Evolutionary conservation across 2,329 filamentous ascomycete species (phyloP).

Genomic region (Apiospora sp.): DNA sequence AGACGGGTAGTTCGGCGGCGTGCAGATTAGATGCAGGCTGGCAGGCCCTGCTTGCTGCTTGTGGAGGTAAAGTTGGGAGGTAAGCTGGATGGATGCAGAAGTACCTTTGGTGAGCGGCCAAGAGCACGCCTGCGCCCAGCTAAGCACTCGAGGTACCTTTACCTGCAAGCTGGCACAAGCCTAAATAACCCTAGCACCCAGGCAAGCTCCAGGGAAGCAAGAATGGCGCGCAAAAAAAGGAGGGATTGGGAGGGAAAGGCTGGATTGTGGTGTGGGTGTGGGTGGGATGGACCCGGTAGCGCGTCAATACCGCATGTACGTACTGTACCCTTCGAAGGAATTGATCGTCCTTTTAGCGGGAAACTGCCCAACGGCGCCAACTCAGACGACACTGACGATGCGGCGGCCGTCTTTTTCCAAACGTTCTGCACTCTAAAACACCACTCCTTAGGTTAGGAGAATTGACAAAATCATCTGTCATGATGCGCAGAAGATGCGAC

Average conservation of each 20-base stretch:
- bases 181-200: too few species aligned
- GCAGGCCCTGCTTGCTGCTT: conserved; percentile 8
- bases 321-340: not conserved
- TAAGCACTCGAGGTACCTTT: not conserved
- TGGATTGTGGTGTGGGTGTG: not conserved
- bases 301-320: not conserved
- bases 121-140: not conserved
- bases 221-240: not conserved
- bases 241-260: not conserved
- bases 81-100: not conserved
- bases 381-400: conserved; percentile 20
- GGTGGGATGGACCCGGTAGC: conserved; percentile 13
- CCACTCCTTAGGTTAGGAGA: not conserved
- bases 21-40: conserved; percentile 11
- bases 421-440: conserved; percentile 11
- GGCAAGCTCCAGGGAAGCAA: not conserved
- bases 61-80: not conserved
- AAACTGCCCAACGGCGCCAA: conserved; percentile 21
- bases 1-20: conserved; percentile 24
- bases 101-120: conserved; percentile 4
- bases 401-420: conserved; percentile 5
- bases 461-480: not conserved
- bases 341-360: not conserved
- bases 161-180: not conserved
- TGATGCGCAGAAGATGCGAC: not conserved